Base-by-base conservation (phyloP, 768 basidiomycete genomes). In the Suillus placidus region DNA sequence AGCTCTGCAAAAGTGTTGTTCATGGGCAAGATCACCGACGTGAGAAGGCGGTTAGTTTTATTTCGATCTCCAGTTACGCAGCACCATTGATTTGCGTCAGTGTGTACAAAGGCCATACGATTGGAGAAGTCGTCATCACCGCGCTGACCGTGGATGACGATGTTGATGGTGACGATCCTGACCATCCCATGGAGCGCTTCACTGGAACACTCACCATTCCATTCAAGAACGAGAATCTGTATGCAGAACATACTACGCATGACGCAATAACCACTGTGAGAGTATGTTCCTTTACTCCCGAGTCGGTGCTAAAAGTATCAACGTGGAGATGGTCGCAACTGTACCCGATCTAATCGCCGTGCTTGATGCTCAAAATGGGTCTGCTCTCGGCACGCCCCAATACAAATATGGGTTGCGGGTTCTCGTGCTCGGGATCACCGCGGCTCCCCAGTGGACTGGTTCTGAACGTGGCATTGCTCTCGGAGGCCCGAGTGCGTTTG, bases 271-370 rank as follows among this genome's bases (percentile, higher is more conserved):
- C 30, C n/a, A 70, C 64, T 68, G 72, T 76, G 37, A 42, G 56
- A 42, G 54, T 4, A 49, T 60, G 45, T 7, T 60, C 12, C 37
- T 52, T 20, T 35, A 47, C 38, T 57, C 16, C 64, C 49, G 60
- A 60, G 38, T 55, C 62, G n/a, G 23, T 32, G 13, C 38, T 32
- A 32, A 35, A n/a, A 8, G 35, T 16, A 47, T 58, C 34, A 66
- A 70, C 47, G 69, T 65, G 32, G 47, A 85, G 82, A 76, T 87
- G 45, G 75, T 85, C 1, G 85, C 82, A 38, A 81, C 82, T 40
- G 89, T 91, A 13, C 89, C 89, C 4, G 89, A 90, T 72, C 79
- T 91, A 32, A 88, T 90, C 62, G 79, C 84, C 0, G 84, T 90
- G 13, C 74, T 90, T 13, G 88, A 91, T 68, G 83, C 86, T 26